Evolutionary conservation across 306 rosid genomes (phyloP), one percentile per base, ranked within the genome.

Genomic region (Oemleria cerasiformis): DNA sequence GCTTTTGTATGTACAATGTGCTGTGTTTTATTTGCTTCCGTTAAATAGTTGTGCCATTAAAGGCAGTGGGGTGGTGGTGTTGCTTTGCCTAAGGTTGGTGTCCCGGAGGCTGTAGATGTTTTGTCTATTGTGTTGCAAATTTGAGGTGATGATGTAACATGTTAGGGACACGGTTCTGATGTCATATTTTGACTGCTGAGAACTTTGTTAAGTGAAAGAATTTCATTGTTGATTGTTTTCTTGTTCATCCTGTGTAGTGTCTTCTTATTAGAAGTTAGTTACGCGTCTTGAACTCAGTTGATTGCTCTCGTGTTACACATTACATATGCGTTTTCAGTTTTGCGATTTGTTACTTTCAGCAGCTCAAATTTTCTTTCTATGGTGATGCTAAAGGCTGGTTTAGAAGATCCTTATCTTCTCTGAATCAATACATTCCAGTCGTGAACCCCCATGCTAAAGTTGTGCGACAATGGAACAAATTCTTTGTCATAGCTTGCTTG

Each of bases 361-460:
- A 87, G 92, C 74, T 82, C 80, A 87, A 73, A 50, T 73, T 77
- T 78, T 77, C 67, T 73, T 63, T 84, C 13, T 82, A 82, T 56
- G 87, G 82, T 13, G 87, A 78, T 68, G 88, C 88, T 58, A 82
- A 78, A 68, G 88, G 89, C 54, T 84, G 79, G 36, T 75, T 73
- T 2, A 81, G 65, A 67, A 80, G 73, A 41, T 63, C 68, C 65
- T 6, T 25, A 40, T 80, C 82, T 61, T 85, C 65, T 34, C 77
- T 77, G 67, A 43, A 47, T 72, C 73, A 82, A 68, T 73, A 11
- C 64, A 55, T 79, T 80, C 87, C 80, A 55, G 85, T 83, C 64
- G 80, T 85, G 84, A 85, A 83, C 47, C 90, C 90, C 59, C 87
- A 88, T 71, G 2, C 84, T 43, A 88, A 76, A 65, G 67, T 60